phyloP scores from a whole-genome alignment of 129 eudicot genomes.

The Flaveria trinervia region DNA sequence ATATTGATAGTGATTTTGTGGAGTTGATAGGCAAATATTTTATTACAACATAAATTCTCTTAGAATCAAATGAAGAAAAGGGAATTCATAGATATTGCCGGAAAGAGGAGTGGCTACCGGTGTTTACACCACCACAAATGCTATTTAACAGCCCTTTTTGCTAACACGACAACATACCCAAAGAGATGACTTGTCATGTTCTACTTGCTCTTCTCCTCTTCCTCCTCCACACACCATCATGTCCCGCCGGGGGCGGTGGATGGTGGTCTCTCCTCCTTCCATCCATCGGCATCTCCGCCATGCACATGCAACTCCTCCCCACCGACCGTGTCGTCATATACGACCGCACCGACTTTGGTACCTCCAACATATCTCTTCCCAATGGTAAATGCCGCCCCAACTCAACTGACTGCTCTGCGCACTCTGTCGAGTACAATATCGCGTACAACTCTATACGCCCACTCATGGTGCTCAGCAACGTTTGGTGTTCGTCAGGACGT shows the following conservation, averaged over 20 bases:
- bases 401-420: slow-evolving; percentile 72
- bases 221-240: slow-evolving; percentile 21
- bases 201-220: slow-evolving; percentile 21
- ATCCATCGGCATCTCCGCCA: slow-evolving; percentile 74
- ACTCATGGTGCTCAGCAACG: slow-evolving; percentile 59
- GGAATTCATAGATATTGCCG: neutral
- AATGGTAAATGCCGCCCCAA: slow-evolving; percentile 54
- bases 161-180: neutral
- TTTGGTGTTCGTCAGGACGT: slow-evolving; percentile 90
- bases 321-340: slow-evolving; percentile 70
- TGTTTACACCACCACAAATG: slow-evolving; percentile 23
- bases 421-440: slow-evolving; percentile 74
- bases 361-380: slow-evolving; percentile 71
- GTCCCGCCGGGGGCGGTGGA: slow-evolving; percentile 41
- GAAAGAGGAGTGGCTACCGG: slow-evolving; percentile 2
- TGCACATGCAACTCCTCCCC: slow-evolving; percentile 95
- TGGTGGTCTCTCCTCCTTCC: slow-evolving; percentile 58
- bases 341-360: slow-evolving; percentile 85
- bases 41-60: neutral
- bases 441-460: slow-evolving; percentile 63
- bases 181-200: neutral
- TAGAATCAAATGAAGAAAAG: neutral
- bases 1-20: neutral
- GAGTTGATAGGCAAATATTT: neutral
- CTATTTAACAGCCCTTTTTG: slow-evolving; percentile 25